A percentile compares a stretch with the other conserved stretches of the same genome.
Conservation (phyloP, 2,329 filamentous ascomycete species). For the Huntiella savannae region DNA sequence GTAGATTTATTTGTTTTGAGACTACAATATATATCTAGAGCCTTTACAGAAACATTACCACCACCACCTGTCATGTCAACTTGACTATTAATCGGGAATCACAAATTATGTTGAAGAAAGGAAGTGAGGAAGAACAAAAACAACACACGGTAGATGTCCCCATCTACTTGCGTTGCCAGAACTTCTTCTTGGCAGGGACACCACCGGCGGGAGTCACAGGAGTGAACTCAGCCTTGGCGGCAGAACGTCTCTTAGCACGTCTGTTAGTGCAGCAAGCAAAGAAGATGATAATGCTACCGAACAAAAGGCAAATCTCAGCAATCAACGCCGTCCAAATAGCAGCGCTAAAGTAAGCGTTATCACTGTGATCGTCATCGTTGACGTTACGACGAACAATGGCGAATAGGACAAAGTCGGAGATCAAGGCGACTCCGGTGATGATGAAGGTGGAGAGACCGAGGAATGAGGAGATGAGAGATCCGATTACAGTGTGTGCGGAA, state of each 20-base stretch:
- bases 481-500: slow-evolving; percentile 29
- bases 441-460: slow-evolving; percentile 31
- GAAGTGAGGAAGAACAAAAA: neutral
- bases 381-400: slow-evolving; percentile 33
- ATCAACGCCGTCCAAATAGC: slow-evolving; percentile 42
- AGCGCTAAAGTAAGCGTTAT: slow-evolving; percentile 29
- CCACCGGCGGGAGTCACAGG: slow-evolving; percentile 2
- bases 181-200: slow-evolving; percentile 6
- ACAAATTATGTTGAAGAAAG: too few relatives aligned
- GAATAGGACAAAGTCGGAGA: slow-evolving; percentile 39
- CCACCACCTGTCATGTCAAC: too few relatives aligned
- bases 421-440: slow-evolving; percentile 27
- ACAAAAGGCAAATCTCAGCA: slow-evolving; percentile 32
- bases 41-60: too few relatives aligned
- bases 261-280: slow-evolving; percentile 40
- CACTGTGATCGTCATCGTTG: slow-evolving; percentile 24
- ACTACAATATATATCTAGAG: too few relatives aligned
- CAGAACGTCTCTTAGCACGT: slow-evolving; percentile 18
- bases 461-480: slow-evolving; percentile 31
- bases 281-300: slow-evolving; percentile 38
- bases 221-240: neutral
- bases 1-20: too few relatives aligned
- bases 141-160: neutral
- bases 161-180: slow-evolving; percentile 9
- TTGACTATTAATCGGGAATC: too few relatives aligned